Evolutionary conservation across 495 filamentous ascomycete species (phyloP).

Genomic region (Cudoniella acicularis): DNA sequence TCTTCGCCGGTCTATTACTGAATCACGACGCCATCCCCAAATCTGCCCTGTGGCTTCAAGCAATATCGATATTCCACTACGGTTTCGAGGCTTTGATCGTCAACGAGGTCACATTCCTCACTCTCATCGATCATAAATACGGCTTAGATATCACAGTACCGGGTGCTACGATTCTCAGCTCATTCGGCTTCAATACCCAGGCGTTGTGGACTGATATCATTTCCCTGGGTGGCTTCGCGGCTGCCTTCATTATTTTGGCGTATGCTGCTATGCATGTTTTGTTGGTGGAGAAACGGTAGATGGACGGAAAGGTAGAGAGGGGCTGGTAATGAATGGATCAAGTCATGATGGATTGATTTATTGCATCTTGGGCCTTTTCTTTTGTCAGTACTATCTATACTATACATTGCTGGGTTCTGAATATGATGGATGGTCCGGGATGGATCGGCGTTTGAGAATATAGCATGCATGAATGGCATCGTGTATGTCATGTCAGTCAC

Average conservation of each 20-base stretch:
- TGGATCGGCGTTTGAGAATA: no score
- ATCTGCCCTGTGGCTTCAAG: slow-evolving; percentile 81
- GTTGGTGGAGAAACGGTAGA: slow-evolving; percentile 77
- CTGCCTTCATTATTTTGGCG: slow-evolving; percentile 78
- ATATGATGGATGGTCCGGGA: no score
- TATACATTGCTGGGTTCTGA: no score
- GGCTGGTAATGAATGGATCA: no score
- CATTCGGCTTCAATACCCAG: slow-evolving; percentile 83
- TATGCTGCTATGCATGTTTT: slow-evolving; percentile 92
- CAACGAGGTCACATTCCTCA: slow-evolving; percentile 92
- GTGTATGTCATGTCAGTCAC: no score
- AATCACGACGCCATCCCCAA: slow-evolving; percentile 91
- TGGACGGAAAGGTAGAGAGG: slow-evolving; percentile 14
- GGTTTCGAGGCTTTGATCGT: slow-evolving; percentile 95
- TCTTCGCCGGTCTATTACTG: slow-evolving; percentile 89
- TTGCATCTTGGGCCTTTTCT: no score
- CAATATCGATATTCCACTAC: slow-evolving; percentile 99
- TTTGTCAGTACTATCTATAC: no score
- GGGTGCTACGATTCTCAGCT: slow-evolving; percentile 87
- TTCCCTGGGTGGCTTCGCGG: slow-evolving; percentile 78
- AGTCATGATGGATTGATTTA: no score
- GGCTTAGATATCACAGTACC: slow-evolving; percentile 95
- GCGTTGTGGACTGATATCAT: slow-evolving; percentile 84
- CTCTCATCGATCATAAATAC: slow-evolving; percentile 87
- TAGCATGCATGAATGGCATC: no score